Conservation (phyloP, 495 filamentous ascomycete genomes). For the Lentithecium fluviatile region DNA sequence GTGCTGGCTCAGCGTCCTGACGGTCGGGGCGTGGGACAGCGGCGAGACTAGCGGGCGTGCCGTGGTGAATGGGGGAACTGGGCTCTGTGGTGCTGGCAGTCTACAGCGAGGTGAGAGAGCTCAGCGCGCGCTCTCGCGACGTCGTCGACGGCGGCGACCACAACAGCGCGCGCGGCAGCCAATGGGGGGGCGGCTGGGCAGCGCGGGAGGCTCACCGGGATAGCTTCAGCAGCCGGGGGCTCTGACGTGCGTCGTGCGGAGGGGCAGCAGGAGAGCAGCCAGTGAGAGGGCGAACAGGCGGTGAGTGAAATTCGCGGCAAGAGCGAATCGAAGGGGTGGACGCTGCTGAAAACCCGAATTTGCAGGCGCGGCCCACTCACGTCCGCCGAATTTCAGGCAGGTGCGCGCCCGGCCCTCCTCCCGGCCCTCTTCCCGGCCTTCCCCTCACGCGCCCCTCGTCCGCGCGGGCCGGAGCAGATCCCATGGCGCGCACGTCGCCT, state of each 20-base stretch:
- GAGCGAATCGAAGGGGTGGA: slow-evolving; percentile 20
- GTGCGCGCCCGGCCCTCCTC: slow-evolving; percentile 1
- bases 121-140: slow-evolving; percentile 7
- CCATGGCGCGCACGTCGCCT: too few species aligned
- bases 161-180: slow-evolving; percentile 17
- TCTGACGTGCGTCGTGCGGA: slow-evolving; percentile 5
- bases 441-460: background rate
- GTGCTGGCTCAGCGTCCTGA: background rate
- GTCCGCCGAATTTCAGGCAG: background rate
- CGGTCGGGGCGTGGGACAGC: slow-evolving; percentile 17
- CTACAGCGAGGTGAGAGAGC: slow-evolving; percentile 15
- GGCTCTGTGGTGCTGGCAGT: slow-evolving; percentile 31
- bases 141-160: slow-evolving; percentile 13
- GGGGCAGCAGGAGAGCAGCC: slow-evolving; percentile 14
- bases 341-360: background rate
- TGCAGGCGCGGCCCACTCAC: background rate
- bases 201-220: slow-evolving; percentile 26
- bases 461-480: background rate
- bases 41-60: slow-evolving; percentile 6
- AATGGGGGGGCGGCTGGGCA: slow-evolving; percentile 17
- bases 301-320: slow-evolving; percentile 1
- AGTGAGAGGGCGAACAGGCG: slow-evolving; percentile 16
- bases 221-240: slow-evolving; percentile 9
- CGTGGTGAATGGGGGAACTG: slow-evolving; percentile 39
- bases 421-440: too few species aligned